Base-by-base conservation (phyloP, 2,329 filamentous ascomycete species). In the Fusarium chaquense region DNA sequence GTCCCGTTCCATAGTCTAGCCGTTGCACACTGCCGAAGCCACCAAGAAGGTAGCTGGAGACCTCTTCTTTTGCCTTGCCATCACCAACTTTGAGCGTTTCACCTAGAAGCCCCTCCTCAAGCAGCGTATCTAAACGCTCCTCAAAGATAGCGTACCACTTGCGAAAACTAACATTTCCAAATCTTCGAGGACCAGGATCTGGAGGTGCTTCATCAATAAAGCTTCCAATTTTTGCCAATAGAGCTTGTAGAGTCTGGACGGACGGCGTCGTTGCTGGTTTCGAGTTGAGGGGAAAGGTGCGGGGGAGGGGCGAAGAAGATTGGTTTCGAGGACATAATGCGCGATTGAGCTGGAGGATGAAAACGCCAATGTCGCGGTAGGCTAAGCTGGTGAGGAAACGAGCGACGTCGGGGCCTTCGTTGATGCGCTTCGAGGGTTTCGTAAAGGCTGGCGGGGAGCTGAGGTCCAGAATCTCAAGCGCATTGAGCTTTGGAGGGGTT, bases 1-100 rank as follows among this genome's bases (percentile, higher is more conserved):
- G 96, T 0, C 96, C 96, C 0, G 96, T 98, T 3, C 96, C 96
- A 76, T 98, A 99, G 80, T 99, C 96, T 28, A 99, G 84, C 56
- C 96, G 85, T 75, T 98, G 93, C 0, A 93, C 80, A 76, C 94
- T 98, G 5, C 96, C 96, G 80, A 97, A 98, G 6, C 88, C 88
- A 16, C 94, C 94, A 6, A 97, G 79, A 2, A 99, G 86, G 78
- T 99, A 99, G 43, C 88, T 85, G 60, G 84, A 85, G 11, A 98
- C 81, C 80, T 98, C 95, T 49, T 86, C 85, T 70, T 85, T 83
- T 7, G 88, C 87, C 2, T 84, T 82, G 20, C 81, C 79, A 5
- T 78, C 79, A 0, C 77, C 72, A 35, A 75, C 65, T 12, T 69
- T 62, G 5, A 80, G 67, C 8, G 75, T 76, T 58, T 79, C 73